Base-by-base conservation (phyloP, 805 yeast genomes). In the Nakazawaea laoshanensis region DNA sequence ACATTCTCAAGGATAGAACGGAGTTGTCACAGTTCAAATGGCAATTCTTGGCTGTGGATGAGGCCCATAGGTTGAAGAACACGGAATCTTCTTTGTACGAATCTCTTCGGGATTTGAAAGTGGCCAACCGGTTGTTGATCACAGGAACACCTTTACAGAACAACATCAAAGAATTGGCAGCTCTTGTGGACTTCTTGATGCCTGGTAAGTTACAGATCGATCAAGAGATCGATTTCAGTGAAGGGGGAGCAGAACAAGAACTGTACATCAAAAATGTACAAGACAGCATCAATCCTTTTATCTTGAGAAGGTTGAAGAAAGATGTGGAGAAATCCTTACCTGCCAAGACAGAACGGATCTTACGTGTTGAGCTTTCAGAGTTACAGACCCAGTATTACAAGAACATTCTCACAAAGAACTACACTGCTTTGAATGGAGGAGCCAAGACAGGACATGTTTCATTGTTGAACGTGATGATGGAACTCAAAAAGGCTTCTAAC, bases 141-240 rank as follows among this genome's bases (percentile, higher is more conserved):
- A 92, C 99, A 3, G 99, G 99, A 62, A 92, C 99, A 1, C 99
- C 99, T 6, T 67, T 92, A 42, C 99, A 92, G 55, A 92, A 92
- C 50, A 92, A 92, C 53, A 79, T 92, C 46, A 85, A 86, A 49
- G 99, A 92, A 58, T 67, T 92, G 45, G 96, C 95, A 3, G 97
- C 99, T 0, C 67, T 92, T 42, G 87, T 94, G 29, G 84, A 92
- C 52, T 92, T 92, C 55, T 67, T 92, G 50, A 88, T 87, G 95
- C 98, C 98, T 0, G 97, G 97, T 1, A 78, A 77, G 47, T 78
- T 89, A 44, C 65, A 67, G 35, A 89, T 92, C 44, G 95, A 88
- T 42, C 94, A 84, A 55, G 97, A 89, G 52, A 89, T 92, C 55
- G 96, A 89, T 60, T 87, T 89, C 53, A 96, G 87, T 47, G 71